Evolutionary conservation across 495 filamentous ascomycete genomes (phyloP).

Genomic region (Penicillium goetzii): DNA sequence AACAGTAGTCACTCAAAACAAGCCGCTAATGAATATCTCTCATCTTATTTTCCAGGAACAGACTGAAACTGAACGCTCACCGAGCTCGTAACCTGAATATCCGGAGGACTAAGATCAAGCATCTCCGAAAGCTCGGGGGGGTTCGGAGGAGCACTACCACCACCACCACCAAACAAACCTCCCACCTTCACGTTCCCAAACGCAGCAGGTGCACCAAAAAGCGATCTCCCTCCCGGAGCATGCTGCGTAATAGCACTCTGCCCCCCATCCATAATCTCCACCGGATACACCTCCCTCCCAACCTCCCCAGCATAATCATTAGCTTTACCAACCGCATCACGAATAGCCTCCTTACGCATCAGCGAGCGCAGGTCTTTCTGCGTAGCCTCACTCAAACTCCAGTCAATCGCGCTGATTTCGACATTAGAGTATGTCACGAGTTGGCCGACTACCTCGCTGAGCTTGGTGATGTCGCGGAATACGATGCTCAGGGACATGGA

Average conservation of each 20-base stretch:
- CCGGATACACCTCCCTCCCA: conserved; percentile 19
- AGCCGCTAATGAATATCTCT: not conserved
- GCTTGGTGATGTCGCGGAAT: conserved; percentile 25
- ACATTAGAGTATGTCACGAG: conserved; percentile 20
- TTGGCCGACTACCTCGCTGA: conserved; percentile 20
- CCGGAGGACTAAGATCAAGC: not conserved
- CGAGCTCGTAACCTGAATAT: not conserved
- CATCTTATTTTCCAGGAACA: not conserved
- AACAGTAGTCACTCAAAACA: not conserved
- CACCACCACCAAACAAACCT: not conserved
- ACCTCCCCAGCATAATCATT: conserved; percentile 29
- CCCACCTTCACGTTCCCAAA: not conserved
- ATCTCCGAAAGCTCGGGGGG: not conserved
- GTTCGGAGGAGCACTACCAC: not conserved
- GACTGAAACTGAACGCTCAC: not conserved
- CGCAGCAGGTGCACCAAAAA: not conserved
- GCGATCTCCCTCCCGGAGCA: not conserved
- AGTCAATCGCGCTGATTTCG: conserved; percentile 27
- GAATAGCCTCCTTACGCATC: conserved; percentile 27
- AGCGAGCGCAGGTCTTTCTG: conserved; percentile 15
- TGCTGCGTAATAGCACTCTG: not conserved
- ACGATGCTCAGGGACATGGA: conserved; percentile 13
- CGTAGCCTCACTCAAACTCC: conserved; percentile 30
- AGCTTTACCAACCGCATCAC: conserved; percentile 27
- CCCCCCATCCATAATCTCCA: conserved; percentile 20